A percentile compares a stretch with the other conserved stretches of the same genome.
phyloP scores from a whole-genome alignment of 2,329 filamentous ascomycete genomes.

The Colletotrichum cordylinicola region DNA sequence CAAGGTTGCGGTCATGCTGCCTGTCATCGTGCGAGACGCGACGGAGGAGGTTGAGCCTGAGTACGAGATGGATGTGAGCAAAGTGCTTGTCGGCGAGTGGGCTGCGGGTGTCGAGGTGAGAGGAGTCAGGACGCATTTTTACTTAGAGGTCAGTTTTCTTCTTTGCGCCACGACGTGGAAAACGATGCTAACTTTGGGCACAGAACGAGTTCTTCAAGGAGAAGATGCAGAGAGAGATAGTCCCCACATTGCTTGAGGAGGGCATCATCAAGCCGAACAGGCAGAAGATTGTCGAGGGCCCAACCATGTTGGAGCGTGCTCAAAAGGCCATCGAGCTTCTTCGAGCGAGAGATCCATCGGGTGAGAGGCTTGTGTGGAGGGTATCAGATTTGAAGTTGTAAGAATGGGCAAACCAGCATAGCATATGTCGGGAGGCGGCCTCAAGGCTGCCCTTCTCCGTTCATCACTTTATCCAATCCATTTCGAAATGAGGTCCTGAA shows the following conservation, averaged over 20 bases:
- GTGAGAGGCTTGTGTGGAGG: conserved; percentile 46
- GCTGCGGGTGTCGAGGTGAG: conserved; percentile 54
- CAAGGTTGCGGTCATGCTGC: conserved; percentile 64
- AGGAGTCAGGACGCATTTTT: conserved; percentile 63
- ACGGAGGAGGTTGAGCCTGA: conserved; percentile 51
- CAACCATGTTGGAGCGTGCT: conserved; percentile 41
- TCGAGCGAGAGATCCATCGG: conserved; percentile 41
- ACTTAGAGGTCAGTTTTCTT: conserved; percentile 46
- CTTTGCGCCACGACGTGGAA: not conserved
- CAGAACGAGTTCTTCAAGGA: conserved; percentile 63
- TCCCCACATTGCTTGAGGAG: conserved; percentile 51
- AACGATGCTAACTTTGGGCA: not conserved
- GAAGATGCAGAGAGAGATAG: conserved; percentile 59
- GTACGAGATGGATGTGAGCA: conserved; percentile 58
- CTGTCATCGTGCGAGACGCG: conserved; percentile 62
- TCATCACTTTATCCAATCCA: not conserved
- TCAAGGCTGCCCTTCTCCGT: accelerated
- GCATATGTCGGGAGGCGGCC: accelerated
- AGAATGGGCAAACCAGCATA: not conserved
- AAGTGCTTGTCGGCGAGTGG: conserved; percentile 44
- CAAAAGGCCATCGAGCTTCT: conserved; percentile 41
- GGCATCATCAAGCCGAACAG: conserved; percentile 46
- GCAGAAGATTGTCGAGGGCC: conserved; percentile 46
- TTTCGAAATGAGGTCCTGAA: not conserved
- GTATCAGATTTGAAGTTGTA: conserved; percentile 21